Evolutionary conservation across 1,284 basidiomycete species (phyloP).

Genomic region (Takashimella koratensis): DNA sequence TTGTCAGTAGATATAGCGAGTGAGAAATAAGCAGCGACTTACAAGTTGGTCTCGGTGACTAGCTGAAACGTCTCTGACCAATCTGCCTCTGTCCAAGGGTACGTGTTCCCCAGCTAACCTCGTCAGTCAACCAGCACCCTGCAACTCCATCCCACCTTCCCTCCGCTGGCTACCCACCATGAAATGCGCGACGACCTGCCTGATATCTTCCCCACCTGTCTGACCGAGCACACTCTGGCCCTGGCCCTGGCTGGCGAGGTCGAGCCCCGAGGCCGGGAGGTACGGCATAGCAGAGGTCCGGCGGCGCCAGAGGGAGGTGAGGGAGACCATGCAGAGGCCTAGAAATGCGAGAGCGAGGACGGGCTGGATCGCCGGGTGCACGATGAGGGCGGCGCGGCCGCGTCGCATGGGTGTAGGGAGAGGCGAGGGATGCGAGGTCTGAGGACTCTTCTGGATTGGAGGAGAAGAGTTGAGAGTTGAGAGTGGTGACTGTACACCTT

Average conservation of each 20-base stretch:
- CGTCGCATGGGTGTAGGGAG: not conserved
- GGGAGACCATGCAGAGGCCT: slow-evolving; percentile 16
- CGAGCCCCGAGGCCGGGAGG: not conserved
- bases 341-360: slow-evolving; percentile 15
- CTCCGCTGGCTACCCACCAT: slow-evolving; percentile 33
- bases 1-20: not conserved
- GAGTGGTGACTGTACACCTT: too few relatives aligned
- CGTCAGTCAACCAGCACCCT: not conserved
- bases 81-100: slow-evolving; percentile 40
- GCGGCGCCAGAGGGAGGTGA: slow-evolving; percentile 19
- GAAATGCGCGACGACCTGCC: slow-evolving; percentile 47
- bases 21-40: slow-evolving; percentile 2
- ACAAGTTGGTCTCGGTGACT: slow-evolving; percentile 41
- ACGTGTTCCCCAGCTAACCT: slow-evolving; percentile 48
- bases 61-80: slow-evolving; percentile 43
- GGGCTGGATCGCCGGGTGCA: slow-evolving; percentile 23
- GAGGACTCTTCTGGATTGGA: too few relatives aligned
- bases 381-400: not conserved
- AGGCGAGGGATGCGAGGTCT: not conserved
- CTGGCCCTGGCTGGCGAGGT: not conserved
- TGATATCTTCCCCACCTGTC: not conserved
- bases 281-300: not conserved
- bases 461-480: not conserved
- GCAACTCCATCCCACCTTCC: not conserved
- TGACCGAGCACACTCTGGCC: not conserved